Base-by-base conservation (phyloP, 306 rosid species). In the Vigna unguiculata region DNA sequence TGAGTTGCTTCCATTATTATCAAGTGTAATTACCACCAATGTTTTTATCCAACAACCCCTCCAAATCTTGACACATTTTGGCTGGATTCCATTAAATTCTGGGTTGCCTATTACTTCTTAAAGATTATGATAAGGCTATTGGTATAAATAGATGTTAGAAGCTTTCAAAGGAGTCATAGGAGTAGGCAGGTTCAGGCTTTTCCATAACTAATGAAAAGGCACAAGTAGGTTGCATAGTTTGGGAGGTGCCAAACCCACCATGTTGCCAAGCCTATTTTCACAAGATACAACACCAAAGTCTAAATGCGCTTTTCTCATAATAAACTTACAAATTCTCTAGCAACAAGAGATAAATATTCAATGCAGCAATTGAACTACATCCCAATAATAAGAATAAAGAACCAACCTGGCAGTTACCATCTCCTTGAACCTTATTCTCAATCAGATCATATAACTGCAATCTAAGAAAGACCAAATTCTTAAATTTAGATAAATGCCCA, bases 371-470 rank as follows among this genome's bases (percentile, higher is more conserved):
- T 46, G 30, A 59, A 64, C 34, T 46, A 58, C 62, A 76, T 51
- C 25, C 13, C 45, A 15, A 62, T 10, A 36, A 46, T 1, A 70
- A 74, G n/a, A 71, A 66, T 74, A 71, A 78, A 81, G 41, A 59
- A 70, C 88, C 61, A 66, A 95, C 98, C 98, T 92, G 98, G 78
- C 98, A 95, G 82, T 92, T 95, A 78, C 98, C 98, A 83, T 95
- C 98, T 83, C 98, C 98, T 70, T 80, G 82, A 78, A 95, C 88
- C 89, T 87, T 95, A 30, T 78, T 80, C 80, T 95, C 98, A 79
- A 95, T 83, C 90, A 95, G 80, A 16, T 92, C 96, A 85, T 95
- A 95, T 83, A 95, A 84, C 87, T 81, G 84, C 90, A 92, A 71
- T 85, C 98, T 95, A 81, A 72, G 54, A 72, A 79, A 80, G 74